Conservation (phyloP, 305 asterid species). For the Withania somnifera region DNA sequence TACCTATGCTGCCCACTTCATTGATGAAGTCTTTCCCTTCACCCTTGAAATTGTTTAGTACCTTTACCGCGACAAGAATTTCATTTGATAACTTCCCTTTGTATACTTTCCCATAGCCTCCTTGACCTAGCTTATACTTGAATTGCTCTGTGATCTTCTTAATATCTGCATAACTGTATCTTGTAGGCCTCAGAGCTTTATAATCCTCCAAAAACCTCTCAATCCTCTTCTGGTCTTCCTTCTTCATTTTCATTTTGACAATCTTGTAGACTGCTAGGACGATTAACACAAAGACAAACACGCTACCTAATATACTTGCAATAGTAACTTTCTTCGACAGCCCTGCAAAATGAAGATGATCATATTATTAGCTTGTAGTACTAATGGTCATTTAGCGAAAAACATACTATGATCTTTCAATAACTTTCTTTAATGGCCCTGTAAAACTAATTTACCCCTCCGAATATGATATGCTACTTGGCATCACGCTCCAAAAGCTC, state of each 20-base stretch:
- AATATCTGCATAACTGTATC: conserved; percentile 38
- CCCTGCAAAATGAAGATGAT: neutral
- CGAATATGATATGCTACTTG: neutral
- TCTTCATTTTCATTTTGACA: conserved; percentile 20
- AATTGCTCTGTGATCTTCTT: conserved; percentile 29
- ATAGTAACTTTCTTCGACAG: neutral
- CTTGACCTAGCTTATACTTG: conserved; percentile 48
- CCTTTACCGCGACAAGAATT: conserved; percentile 28
- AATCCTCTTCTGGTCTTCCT: conserved; percentile 11
- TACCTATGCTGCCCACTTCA: conserved; percentile 43
- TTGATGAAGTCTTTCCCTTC: conserved; percentile 40
- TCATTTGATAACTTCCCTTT: conserved; percentile 38
- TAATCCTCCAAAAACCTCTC: conserved; percentile 20
- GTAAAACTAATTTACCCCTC: neutral
- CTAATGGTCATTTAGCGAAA: neutral
- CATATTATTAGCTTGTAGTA: neutral
- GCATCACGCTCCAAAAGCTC: neutral
- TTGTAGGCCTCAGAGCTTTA: conserved; percentile 29
- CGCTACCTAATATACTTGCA: conserved; percentile 3
- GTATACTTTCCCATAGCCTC: conserved; percentile 49
- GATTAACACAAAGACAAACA: conserved; percentile 5
- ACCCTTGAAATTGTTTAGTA: conserved; percentile 29
- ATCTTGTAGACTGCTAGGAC: conserved; percentile 4
- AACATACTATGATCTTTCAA: neutral
- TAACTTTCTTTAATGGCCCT: neutral